Percentiles rank a stretch among this genome's conserved stretches.
Conservation (phyloP, 2,329 filamentous ascomycete species). For the Cladosporium colombiae region DNA sequence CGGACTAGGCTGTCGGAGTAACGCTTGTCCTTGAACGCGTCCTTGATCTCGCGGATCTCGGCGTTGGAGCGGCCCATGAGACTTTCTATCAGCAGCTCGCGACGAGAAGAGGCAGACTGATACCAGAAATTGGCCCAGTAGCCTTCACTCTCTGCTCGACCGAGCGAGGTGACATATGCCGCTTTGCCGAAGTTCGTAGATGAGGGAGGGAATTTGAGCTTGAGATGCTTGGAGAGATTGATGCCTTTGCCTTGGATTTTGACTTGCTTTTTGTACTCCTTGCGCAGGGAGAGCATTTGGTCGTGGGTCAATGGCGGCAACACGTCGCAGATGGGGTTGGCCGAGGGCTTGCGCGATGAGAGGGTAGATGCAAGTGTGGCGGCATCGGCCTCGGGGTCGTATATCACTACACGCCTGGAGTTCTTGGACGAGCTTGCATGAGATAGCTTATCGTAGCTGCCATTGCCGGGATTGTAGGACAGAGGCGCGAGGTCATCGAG, state of each 20-base stretch:
- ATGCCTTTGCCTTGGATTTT: constrained; percentile 80
- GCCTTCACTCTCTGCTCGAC: constrained; percentile 87
- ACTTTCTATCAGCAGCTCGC: constrained; percentile 88
- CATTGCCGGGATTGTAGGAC: constrained; percentile 30
- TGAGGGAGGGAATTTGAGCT: constrained; percentile 62
- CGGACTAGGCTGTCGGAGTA: constrained; percentile 77
- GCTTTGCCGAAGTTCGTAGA: constrained; percentile 82
- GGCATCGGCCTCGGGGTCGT: constrained; percentile 80
- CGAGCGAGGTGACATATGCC: constrained; percentile 85
- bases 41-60: constrained; percentile 86
- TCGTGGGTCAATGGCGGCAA: constrained; percentile 82
- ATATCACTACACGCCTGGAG: constrained; percentile 72
- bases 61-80: constrained; percentile 86
- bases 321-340: constrained; percentile 74
- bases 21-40: constrained; percentile 86
- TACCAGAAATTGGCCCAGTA: constrained; percentile 99
- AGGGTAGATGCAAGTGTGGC: constrained; percentile 74
- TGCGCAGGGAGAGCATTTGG: constrained; percentile 81
- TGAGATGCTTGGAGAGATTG: constrained; percentile 84
- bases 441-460: constrained; percentile 24
- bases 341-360: constrained; percentile 65
- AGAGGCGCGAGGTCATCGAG: constrained; percentile 51
- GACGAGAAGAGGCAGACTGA: constrained; percentile 78
- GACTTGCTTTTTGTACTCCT: constrained; percentile 86
- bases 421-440: constrained; percentile 32